Evolutionary conservation across 2,329 filamentous ascomycete species (phyloP), one percentile per base, ranked within the genome.

Genomic region (Neofusicoccum sp.): DNA sequence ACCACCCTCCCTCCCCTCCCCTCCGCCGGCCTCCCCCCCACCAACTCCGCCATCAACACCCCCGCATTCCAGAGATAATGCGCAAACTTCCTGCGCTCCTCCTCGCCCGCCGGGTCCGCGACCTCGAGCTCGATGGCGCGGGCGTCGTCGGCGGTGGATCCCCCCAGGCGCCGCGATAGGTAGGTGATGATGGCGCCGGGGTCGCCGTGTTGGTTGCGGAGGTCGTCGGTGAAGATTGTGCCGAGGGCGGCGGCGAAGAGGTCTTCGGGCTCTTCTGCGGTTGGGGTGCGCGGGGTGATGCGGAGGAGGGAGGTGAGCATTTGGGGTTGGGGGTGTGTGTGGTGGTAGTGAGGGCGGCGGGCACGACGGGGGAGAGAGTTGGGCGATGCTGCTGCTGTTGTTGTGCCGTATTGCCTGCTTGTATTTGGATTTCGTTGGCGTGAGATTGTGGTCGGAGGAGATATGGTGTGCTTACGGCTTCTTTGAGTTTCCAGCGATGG

Each of bases 31-130:
- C 62, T 62, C 38, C 74, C 75, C 4, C 72, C 75, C 31, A 80
- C 69, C 43, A 79, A 61, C 66, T 80, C 78, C 4, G 71, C 78
- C 72, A 79, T 71, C 64, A 79, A 68, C 30, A 81, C 68, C 0
- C 78, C 77, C 6, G 87, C 80, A 73, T 91, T 91, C 88, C 88
- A 91, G 28, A 91, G 74, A 71, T 87, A 90, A 70, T 91, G 88
- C 63, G 86, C 85, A 70, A 90, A 91, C 45, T 90, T 80, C 20
- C 74, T 72, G 53, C 86, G 76, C 66, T 86, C 82, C 31, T 79
- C 74, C 59, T 86, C 84, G 33, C 72, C 76, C 33, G 76, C 70
- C 75, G 85, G 66, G 65, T 80, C 75, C 6, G 78, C 76, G 1
- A 75, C 73, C 6, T 63, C 63, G 40, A 81, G 66, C 58, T 78